Percentiles rank a stretch among this genome's conserved stretches.
These are phyloP conservation scores for Puccinia horiana DNA, from an alignment of 1,284 basidiomycete species.

Conservation along the genomic window DNA sequence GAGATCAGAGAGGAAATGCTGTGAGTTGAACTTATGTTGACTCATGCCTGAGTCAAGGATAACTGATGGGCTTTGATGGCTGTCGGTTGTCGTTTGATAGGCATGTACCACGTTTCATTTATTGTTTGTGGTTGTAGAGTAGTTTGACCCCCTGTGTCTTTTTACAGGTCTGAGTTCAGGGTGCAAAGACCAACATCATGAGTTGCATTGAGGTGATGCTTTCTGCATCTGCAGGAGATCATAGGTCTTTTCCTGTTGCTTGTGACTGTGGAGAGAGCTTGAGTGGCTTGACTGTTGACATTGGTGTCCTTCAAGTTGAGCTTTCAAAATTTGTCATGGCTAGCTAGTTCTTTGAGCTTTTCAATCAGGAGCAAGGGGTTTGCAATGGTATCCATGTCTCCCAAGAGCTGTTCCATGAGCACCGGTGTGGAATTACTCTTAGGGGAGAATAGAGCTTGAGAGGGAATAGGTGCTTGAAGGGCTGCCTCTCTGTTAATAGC, in stretches of 20 bases:
- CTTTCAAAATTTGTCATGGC: not conserved
- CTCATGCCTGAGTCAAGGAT: not conserved
- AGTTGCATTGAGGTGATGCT: not conserved
- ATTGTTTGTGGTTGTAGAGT: not conserved
- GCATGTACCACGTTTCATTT: not conserved
- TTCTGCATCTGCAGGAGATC: not conserved
- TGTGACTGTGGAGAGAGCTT: not conserved
- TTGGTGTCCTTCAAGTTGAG: no score
- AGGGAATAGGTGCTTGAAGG: no score
- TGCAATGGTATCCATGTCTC: no score
- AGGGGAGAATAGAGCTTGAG: no score
- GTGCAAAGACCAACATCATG: not conserved
- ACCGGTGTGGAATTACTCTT: no score
- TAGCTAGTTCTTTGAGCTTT: not conserved
- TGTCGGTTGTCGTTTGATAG: not conserved
- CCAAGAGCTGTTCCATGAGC: no score
- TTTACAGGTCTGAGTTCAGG: not conserved
- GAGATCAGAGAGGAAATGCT: not conserved
- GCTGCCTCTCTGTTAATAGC: no score
- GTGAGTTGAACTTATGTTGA: slow-evolving; percentile 14
- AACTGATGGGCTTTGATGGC: no score
- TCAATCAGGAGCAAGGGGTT: not conserved
- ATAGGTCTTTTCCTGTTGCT: no score
- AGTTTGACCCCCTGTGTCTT: not conserved
- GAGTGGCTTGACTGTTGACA: not conserved